These are phyloP conservation scores for Psilocybe azurescens DNA, from an alignment of 768 basidiomycete species.

Conservation along the genomic window DNA sequence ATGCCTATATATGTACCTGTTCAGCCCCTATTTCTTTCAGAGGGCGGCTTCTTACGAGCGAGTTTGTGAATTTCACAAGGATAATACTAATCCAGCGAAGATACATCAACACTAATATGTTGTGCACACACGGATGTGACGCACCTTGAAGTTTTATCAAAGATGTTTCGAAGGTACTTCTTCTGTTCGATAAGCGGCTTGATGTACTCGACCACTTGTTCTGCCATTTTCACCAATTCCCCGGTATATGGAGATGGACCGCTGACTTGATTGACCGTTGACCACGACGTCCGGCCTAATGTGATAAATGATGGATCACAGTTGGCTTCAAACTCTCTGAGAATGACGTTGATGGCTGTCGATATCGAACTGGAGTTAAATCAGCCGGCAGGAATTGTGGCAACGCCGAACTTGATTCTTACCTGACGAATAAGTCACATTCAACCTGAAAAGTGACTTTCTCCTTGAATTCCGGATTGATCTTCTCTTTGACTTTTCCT, in stretches of 20 bases:
- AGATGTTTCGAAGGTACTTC: constrained; percentile 91
- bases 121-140: constrained; percentile 1
- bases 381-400: not conserved
- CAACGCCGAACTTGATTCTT: not conserved
- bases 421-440: constrained; percentile 91
- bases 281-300: constrained; percentile 83
- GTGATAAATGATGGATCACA: constrained; percentile 81
- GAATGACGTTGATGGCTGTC: constrained; percentile 75
- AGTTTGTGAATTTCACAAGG: constrained; percentile 86
- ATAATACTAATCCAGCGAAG: constrained; percentile 60
- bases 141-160: constrained; percentile 94
- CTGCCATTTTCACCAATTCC: constrained; percentile 76
- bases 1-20: constrained; percentile 56
- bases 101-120: not conserved
- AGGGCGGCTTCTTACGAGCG: constrained; percentile 89
- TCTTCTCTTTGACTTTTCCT: constrained; percentile 86
- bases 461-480: constrained; percentile 77
- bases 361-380: constrained; percentile 71
- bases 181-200: constrained; percentile 90
- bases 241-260: constrained; percentile 83
- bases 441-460: constrained; percentile 85
- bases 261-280: constrained; percentile 79
- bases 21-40: constrained; percentile 94
- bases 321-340: constrained; percentile 84
- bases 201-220: constrained; percentile 77